Percentiles rank a stretch among this genome's conserved stretches.
Conservation (phyloP, 1,139 yeast species). For the Zhuliangozyma parablackwelliae region DNA sequence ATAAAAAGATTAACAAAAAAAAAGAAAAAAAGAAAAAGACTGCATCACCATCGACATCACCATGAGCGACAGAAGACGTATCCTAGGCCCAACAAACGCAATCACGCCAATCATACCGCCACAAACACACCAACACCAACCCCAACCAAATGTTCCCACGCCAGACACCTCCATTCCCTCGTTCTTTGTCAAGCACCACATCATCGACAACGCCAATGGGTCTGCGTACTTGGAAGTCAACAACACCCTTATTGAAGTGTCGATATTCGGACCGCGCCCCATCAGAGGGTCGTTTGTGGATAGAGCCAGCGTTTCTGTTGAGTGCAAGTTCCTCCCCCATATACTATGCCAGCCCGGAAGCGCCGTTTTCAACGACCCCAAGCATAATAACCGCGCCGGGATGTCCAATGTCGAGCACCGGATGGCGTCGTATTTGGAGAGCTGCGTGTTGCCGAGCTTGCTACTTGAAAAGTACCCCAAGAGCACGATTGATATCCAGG, state of each 20-base stretch:
- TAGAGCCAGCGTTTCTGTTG: constrained; percentile 65
- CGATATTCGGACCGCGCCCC: constrained; percentile 89
- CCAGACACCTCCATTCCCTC: constrained; percentile 19
- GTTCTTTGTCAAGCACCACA: constrained; percentile 55
- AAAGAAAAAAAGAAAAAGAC: background rate
- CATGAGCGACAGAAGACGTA: constrained; percentile 63
- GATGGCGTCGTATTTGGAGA: constrained; percentile 51
- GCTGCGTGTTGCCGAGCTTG: constrained; percentile 58
- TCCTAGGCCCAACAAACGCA: constrained; percentile 62
- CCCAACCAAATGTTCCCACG: constrained; percentile 1
- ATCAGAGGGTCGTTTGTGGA: constrained; percentile 71
- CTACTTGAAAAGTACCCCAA: constrained; percentile 78
- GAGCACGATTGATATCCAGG: constrained; percentile 75
- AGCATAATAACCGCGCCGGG: constrained; percentile 27
- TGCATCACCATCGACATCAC: background rate
- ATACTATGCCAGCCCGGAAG: constrained; percentile 39
- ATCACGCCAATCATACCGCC: constrained; percentile 35
- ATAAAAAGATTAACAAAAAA: too few relatives aligned
- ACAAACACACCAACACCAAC: constrained; percentile 11
- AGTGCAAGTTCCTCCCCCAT: constrained; percentile 55
- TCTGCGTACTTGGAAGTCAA: constrained; percentile 75
- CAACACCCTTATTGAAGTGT: constrained; percentile 57
- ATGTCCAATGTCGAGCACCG: constrained; percentile 47
- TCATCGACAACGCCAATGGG: constrained; percentile 73
- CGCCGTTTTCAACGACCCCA: constrained; percentile 16